Percentiles rank a stretch among this genome's conserved stretches.
phyloP scores from a whole-genome alignment of 164 flowering plant species.

The Warburgia ugandensis region DNA sequence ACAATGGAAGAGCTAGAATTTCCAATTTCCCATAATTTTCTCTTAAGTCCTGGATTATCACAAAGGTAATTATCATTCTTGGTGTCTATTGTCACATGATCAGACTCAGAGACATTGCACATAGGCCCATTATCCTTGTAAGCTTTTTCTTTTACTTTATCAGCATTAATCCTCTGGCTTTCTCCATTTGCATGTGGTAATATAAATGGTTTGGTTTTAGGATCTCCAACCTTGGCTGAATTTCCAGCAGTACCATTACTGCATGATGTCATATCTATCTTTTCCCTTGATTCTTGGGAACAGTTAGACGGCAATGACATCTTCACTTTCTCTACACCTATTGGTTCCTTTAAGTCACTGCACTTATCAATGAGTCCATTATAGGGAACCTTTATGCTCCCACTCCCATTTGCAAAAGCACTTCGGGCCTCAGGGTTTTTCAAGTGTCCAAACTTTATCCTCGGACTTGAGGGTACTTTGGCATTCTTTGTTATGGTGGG shows the following conservation, averaged over 20 bases:
- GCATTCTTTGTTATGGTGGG: constrained; percentile 26
- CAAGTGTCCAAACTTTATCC: constrained; percentile 26
- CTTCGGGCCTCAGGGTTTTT: constrained; percentile 28
- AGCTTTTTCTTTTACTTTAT: constrained; percentile 14
- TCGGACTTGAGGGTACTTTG: constrained; percentile 29
- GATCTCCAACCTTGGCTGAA: constrained; percentile 7
- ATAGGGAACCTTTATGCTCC: constrained; percentile 22
- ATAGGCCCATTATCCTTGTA: constrained; percentile 15
- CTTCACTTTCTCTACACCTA: constrained; percentile 17
- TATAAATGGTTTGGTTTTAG: constrained; percentile 10
- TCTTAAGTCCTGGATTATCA: constrained; percentile 30
- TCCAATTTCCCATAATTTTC: constrained; percentile 31
- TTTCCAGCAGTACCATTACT: constrained; percentile 18
- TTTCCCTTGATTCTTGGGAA: constrained; percentile 18
- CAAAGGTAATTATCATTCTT: constrained; percentile 15
- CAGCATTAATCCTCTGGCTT: constrained; percentile 6
- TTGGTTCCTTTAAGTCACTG: constrained; percentile 16
- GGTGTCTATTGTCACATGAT: constrained; percentile 13
- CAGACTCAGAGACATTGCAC: constrained; percentile 12
- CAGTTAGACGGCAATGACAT: constrained; percentile 1
- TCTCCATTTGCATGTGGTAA: constrained; percentile 26
- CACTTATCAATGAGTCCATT: constrained; percentile 20
- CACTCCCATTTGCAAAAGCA: constrained; percentile 33
- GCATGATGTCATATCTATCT: constrained; percentile 9
- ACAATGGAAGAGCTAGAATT: background rate